Conservation (phyloP, 2,329 filamentous ascomycete species). For the Exophiala mesophila region DNA sequence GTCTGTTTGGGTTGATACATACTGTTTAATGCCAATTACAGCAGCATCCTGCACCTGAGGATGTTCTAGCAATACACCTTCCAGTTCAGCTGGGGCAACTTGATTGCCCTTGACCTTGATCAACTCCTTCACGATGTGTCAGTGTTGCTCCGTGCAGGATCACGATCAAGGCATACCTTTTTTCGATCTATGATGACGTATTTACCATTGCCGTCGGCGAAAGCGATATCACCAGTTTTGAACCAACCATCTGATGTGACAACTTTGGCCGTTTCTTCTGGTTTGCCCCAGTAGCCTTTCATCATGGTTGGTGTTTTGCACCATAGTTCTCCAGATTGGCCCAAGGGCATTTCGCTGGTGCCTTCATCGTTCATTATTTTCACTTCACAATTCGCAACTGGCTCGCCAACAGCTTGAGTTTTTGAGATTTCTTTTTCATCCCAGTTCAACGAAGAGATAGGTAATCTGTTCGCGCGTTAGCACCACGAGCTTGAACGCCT, state of each 20-base stretch:
- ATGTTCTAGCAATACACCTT: conserved; percentile 40
- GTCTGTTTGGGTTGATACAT: not conserved
- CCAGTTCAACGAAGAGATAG: conserved; percentile 64
- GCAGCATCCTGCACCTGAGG: conserved; percentile 41
- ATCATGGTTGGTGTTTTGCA: conserved; percentile 53
- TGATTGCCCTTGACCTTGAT: conserved; percentile 34
- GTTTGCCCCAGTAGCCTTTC: conserved; percentile 55
- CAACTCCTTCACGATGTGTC: not conserved
- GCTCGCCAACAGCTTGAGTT: conserved; percentile 57
- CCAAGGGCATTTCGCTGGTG: not conserved
- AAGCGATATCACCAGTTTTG: conserved; percentile 56
- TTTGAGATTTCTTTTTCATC: conserved; percentile 47
- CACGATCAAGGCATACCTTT: conserved; percentile 29
- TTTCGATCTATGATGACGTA: conserved; percentile 65
- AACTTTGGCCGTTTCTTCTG: conserved; percentile 49
- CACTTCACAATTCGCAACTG: conserved; percentile 63
- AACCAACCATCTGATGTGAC: conserved; percentile 51
- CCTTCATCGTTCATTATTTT: conserved; percentile 51
- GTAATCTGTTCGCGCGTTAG: conserved; percentile 42
- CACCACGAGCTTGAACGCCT: too few species aligned
- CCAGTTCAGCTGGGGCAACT: conserved; percentile 44
- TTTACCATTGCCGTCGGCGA: conserved; percentile 27
- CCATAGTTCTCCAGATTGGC: conserved; percentile 41
- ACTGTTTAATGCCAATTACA: conserved; percentile 39
- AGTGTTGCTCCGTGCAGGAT: not conserved